These are phyloP conservation scores for Dictyophora rubrovolvata DNA, from an alignment of 768 basidiomycete genomes.

Conservation along the genomic window DNA sequence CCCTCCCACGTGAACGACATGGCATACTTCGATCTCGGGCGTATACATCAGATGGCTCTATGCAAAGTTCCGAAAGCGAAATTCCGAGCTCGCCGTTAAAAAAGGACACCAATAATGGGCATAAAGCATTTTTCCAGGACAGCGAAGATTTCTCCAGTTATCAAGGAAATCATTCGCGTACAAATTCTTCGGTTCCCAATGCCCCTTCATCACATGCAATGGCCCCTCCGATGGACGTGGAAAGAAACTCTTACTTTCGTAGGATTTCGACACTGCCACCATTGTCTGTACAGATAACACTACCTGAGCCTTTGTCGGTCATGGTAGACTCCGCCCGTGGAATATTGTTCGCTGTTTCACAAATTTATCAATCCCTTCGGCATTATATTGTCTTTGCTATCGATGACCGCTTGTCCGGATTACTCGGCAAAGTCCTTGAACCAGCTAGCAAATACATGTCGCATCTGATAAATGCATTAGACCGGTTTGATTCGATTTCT, in stretches of 20 bases:
- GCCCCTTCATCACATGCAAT: slow-evolving; percentile 20
- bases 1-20: slow-evolving; percentile 32
- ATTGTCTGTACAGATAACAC: slow-evolving; percentile 46
- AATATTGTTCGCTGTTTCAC: slow-evolving; percentile 84
- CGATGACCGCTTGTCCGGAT: slow-evolving; percentile 71
- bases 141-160: background rate
- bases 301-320: slow-evolving; percentile 58
- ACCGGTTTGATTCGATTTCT: slow-evolving; percentile 80
- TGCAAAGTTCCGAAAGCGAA: background rate
- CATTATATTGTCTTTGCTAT: slow-evolving; percentile 79
- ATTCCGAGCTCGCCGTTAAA: background rate
- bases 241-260: slow-evolving; percentile 89
- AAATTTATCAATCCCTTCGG: slow-evolving; percentile 80
- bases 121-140: background rate
- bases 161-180: background rate
- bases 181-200: slow-evolving; percentile 24
- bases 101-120: background rate
- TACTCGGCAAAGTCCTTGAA: slow-evolving; percentile 76
- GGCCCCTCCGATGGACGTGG: slow-evolving; percentile 57
- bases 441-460: slow-evolving; percentile 75
- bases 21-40: slow-evolving; percentile 20
- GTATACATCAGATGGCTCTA: background rate
- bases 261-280: slow-evolving; percentile 73
- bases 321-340: slow-evolving; percentile 86
- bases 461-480: slow-evolving; percentile 77